Base-by-base conservation (phyloP, 2,329 filamentous ascomycete species). In the Penicillium corylophilum region DNA sequence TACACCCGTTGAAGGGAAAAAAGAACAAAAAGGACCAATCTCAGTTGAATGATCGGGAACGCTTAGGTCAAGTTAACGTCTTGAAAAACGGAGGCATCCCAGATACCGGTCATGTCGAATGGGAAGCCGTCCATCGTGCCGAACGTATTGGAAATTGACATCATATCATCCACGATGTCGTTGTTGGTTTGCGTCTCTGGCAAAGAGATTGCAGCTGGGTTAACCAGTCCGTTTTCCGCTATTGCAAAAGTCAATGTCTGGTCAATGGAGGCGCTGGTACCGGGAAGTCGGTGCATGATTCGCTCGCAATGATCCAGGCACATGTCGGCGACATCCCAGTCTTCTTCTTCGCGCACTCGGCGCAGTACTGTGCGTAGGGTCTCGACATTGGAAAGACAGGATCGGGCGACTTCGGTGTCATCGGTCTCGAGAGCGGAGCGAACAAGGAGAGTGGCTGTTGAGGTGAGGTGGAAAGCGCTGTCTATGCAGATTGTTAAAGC, bases 311-410 rank as follows among this genome's bases (percentile, higher is more conserved):
- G 73, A 36, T 82, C 77, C 3, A 82, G 65, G 40, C 77, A 81
- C 64, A 80, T 81, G 44, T 79, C 76, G 7, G 79, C 79, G 8
- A 82, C 73, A 55, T 82, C 80, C 79, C 80, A 82, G 44, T 79
- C 75, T 58, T 79, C 76, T 45, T 79, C 75, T 26, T 76, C 74
- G 13, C 73, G 70, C 20, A 77, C 76, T 42, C 72, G 69, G 36
- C 76, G 74, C 7, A 81, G 73, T 28, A 77, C 74, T 7, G 72
- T 69, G 33, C 78, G 75, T 38, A 80, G 70, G 2, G 71, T 72
- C 51, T 80, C 73, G 2, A 81, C 76, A 23, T 77, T 76, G 6
- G 69, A 51, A 43, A 81, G 71, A 46, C 75, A 78, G 3, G 74
- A 70, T 8, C 72, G 73, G 9, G 77, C 73, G 15, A 77, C 71